Base-by-base conservation (phyloP, 495 filamentous ascomycete genomes). In the Penicillium pancosmium region DNA sequence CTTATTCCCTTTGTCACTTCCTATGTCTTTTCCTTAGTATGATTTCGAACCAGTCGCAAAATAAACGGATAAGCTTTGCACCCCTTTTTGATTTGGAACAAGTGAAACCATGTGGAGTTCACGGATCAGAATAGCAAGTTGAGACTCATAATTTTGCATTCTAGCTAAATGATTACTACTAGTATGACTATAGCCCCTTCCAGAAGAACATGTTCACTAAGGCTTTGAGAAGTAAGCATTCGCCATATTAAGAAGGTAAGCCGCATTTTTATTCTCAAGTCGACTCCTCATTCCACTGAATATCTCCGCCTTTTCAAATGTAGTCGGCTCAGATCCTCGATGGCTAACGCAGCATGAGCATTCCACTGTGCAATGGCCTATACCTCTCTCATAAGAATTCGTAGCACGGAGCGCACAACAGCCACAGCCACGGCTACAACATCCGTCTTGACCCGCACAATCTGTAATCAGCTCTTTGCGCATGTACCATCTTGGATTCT, bases 11-110 rank as follows among this genome's bases (percentile, higher is more conserved):
- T 44, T 52, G n/a, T 56, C 21, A 50, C 35, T 61, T 66, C 40
- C 41, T 55, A 36, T 38, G 43, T 59, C 33, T 50, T 60, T 56
- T 43, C 40, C 33, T 64, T 54, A 59, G 44, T 56, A 55, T 41
- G 59, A 50, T 59, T 65, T 52, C 23, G 52, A 57, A 52, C 61
- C 59, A 64, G 60, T 69, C 44, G 46, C 51, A 62, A 68, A 65
- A 55, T 60, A 43, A 41, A 61, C 56, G 57, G 51, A 54, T 57
- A 53, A 21, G n/a, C 41, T 48, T 48, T 48, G 43, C 21, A 36
- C 46, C 50, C 25, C 35, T n/a, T 18, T 21, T 44, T 23, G 46
- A 48, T 11, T 27, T 27, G 18, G 15, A 31, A 9, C 27, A 31
- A 31, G 27, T 31, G 27, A 9, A 7, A 8, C 27, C 27, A 31